A percentile compares a stretch with the other conserved stretches of the same genome.
phyloP scores from a whole-genome alignment of 192 early-diverging fungal species.

The Endogone sp. region DNA sequence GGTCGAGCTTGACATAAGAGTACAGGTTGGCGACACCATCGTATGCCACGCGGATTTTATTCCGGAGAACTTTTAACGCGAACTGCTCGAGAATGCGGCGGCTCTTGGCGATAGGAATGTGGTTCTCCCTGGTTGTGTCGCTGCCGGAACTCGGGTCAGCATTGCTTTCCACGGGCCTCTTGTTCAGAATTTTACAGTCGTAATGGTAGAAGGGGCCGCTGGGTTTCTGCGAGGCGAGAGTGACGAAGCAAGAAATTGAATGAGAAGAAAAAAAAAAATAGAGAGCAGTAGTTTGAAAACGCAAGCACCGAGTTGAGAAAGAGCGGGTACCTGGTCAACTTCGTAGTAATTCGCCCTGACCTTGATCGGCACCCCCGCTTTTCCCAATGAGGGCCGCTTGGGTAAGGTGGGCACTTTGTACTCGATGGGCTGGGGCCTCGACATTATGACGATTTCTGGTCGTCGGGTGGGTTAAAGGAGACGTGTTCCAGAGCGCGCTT shows the following conservation, averaged over 20 bases:
- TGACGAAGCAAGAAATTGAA: background rate
- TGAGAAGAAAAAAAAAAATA: background rate
- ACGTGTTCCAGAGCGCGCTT: too few species aligned
- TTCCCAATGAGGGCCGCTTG: constrained; percentile 39
- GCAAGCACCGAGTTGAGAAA: background rate
- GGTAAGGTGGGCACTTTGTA: background rate
- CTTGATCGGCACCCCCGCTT: constrained; percentile 29
- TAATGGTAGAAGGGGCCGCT: background rate
- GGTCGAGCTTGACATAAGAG: background rate
- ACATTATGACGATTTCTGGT: too few species aligned
- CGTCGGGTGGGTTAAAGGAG: too few species aligned
- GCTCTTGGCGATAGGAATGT: background rate
- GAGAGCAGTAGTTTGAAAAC: too few species aligned
- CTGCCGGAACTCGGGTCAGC: too few species aligned
- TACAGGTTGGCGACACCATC: background rate
- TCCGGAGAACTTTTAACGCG: background rate
- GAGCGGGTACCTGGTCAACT: background rate
- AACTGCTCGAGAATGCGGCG: background rate
- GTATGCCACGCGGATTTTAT: background rate
- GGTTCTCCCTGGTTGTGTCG: background rate
- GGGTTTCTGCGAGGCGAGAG: too few species aligned
- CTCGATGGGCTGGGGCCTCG: too few species aligned
- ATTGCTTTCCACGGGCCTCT: too few species aligned
- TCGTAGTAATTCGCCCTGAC: constrained; percentile 73
- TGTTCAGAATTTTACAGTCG: background rate